Base-by-base conservation (phyloP, 2,329 filamentous ascomycete genomes). In the Pseudogymnoascus sp. region DNA sequence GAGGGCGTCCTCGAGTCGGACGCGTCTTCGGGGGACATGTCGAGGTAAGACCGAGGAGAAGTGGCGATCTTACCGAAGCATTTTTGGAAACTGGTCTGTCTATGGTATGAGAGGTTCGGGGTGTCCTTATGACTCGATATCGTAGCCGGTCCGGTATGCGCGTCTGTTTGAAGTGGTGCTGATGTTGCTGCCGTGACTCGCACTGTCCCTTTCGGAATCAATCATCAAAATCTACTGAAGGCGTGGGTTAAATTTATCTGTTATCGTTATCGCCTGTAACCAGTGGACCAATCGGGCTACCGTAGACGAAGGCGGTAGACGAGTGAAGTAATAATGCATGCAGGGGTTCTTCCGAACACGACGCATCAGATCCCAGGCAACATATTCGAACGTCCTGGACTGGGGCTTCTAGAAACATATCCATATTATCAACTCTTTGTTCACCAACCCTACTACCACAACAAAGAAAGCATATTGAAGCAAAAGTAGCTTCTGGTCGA, bases 1-100 rank as follows among this genome's bases (percentile, higher is more conserved):
- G 74, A 71, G 52, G 76, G 76, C 37, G 77, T 80, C 58, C 79
- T 73, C 15, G 79, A 81, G 66, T 81, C 74, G 61, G 67, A 74
- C 58, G 72, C 70, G 33, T 76, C 73, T 58, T 75, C 72, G 45
- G 67, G 71, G 66, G 58, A 64, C 63, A 66, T 66, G 37, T 58
- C 36, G 31, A 31, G 36, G 37, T 35, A 27, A 61, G 33, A 33
- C 39, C n/a, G 27, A 18, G 12, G 59, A 35, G 18, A 35, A 35
- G 48, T 52, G 40, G 29, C 59, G 21, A 55, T 10, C 40, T 61
- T 61, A 52, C 25, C 25, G 27, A 25, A 55, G 2, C 42, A 60
- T 61, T 27, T 13, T 35, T 48, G 7, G 4, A 13, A 55, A 10
- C 33, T 4, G 9, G 21, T 18, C 18, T 18, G 18, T 18, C 7